These are phyloP conservation scores for Thermothielavioides terrestris DNA, from an alignment of 495 filamentous ascomycete species.

Conservation along the genomic window DNA sequence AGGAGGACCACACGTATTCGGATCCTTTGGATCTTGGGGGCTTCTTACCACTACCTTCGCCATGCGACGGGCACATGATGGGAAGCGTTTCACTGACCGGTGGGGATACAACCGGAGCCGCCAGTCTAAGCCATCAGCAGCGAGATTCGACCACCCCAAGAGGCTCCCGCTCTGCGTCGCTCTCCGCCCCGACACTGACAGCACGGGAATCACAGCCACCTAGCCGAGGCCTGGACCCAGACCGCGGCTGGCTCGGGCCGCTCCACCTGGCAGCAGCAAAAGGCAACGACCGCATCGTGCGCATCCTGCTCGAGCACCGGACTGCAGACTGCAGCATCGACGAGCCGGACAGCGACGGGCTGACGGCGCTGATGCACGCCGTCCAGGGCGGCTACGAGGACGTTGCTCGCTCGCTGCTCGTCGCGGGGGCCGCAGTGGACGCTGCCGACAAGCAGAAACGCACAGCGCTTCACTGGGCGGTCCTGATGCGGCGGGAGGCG, in stretches of 20 bases:
- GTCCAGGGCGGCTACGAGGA: conserved; percentile 9
- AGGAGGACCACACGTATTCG: no score
- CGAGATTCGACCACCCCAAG: no score
- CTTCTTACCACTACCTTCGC: no score
- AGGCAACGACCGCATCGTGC: conserved; percentile 16
- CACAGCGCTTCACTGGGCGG: conserved; percentile 22
- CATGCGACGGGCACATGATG: no score
- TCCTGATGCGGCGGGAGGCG: conserved; percentile 12
- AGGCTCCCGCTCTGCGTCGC: no score
- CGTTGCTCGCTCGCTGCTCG: conserved; percentile 10
- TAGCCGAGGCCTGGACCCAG: no score
- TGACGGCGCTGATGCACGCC: conserved; percentile 19
- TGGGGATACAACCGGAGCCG: no score
- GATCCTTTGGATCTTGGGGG: no score
- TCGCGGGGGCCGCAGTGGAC: conserved; percentile 11
- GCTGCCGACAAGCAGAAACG: conserved; percentile 8
- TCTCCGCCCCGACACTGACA: no score
- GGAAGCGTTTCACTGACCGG: no score
- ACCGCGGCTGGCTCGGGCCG: conserved; percentile 16
- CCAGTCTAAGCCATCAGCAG: no score
- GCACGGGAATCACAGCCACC: no score
- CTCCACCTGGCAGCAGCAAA: conserved; percentile 23
- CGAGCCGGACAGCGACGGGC: conserved; percentile 20
- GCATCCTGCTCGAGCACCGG: conserved; percentile 10
- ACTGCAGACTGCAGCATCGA: conserved; percentile 20